A percentile compares a stretch with the other conserved stretches of the same genome.
Conservation (phyloP, 345 rosid species). For the Anastatica hierochuntica region DNA sequence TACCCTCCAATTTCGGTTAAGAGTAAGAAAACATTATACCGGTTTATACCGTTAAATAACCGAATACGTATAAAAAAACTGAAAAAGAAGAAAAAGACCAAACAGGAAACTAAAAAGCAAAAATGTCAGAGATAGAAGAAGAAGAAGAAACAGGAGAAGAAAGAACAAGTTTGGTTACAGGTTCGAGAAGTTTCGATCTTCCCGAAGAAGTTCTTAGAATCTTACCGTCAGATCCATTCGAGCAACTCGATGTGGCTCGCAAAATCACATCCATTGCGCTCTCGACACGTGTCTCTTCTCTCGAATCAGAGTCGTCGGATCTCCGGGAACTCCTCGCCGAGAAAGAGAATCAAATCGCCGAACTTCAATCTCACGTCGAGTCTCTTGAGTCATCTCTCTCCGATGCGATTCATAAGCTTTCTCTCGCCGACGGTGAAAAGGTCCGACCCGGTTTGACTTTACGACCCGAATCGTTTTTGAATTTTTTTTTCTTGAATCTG, state of each 20-base stretch:
- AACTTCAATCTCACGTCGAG: constrained; percentile 53
- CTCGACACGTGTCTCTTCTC: constrained; percentile 70
- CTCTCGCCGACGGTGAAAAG: constrained; percentile 51
- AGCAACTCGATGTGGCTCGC: constrained; percentile 94
- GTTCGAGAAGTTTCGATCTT: constrained; percentile 47
- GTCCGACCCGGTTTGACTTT: constrained; percentile 31
- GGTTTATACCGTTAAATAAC: background rate
- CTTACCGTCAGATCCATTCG: constrained; percentile 87
- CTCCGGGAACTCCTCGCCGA: constrained; percentile 47
- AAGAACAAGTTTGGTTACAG: constrained; percentile 15
- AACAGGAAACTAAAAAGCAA: background rate
- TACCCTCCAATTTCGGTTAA: background rate
- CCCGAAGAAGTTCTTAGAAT: constrained; percentile 63
- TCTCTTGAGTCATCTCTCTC: constrained; percentile 65
- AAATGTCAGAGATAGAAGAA: constrained; percentile 16
- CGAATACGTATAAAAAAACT: constrained; percentile 5
- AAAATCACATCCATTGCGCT: constrained; percentile 94
- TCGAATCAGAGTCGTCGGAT: constrained; percentile 65
- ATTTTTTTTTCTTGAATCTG: background rate
- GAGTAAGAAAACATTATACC: background rate
- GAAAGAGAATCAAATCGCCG: constrained; percentile 50
- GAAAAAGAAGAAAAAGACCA: background rate
- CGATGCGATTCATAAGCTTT: constrained; percentile 48
- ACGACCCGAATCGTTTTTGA: too few species aligned
- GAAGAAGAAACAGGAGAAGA: background rate